A percentile compares a stretch with the other conserved stretches of the same genome.
Evolutionary conservation across 768 basidiomycete species (phyloP).

Genomic region (Macrolepiota fuliginosa): DNA sequence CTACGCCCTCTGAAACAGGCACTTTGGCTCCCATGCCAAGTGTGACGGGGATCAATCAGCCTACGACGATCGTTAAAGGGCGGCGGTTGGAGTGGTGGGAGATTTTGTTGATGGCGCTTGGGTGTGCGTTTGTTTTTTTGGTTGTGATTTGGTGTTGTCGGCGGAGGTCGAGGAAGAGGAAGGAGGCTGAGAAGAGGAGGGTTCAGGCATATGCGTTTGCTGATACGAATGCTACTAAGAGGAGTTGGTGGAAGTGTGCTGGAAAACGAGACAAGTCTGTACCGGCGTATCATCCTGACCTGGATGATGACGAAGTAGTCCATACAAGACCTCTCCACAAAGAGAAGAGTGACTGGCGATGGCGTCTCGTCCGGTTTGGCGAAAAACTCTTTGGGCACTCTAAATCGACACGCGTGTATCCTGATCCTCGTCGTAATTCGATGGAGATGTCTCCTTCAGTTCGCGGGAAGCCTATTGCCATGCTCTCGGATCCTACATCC

Average conservation of each 20-base stretch:
- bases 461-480: slow-evolving; percentile 35
- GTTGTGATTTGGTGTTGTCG: slow-evolving; percentile 68
- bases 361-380: slow-evolving; percentile 50
- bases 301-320: background rate
- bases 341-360: slow-evolving; percentile 1
- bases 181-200: slow-evolving; percentile 41
- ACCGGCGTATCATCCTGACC: slow-evolving; percentile 1
- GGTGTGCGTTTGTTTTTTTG: slow-evolving; percentile 78
- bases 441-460: slow-evolving; percentile 38
- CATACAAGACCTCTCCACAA: background rate
- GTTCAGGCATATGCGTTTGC: slow-evolving; percentile 8
- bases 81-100: slow-evolving; percentile 76
- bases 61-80: slow-evolving; percentile 38
- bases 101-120: slow-evolving; percentile 80
- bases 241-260: background rate
- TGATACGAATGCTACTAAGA: background rate
- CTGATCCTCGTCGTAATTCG: background rate
- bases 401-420: slow-evolving; percentile 33
- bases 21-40: slow-evolving; percentile 50
- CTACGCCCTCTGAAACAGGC: slow-evolving; percentile 45
- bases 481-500: slow-evolving; percentile 1
- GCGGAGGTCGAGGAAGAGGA: slow-evolving; percentile 63
- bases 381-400: slow-evolving; percentile 58
- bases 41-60: slow-evolving; percentile 51
- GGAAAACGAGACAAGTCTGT: background rate